Conservation (phyloP, 345 rosid species). For the Aurinia saxatilis region DNA sequence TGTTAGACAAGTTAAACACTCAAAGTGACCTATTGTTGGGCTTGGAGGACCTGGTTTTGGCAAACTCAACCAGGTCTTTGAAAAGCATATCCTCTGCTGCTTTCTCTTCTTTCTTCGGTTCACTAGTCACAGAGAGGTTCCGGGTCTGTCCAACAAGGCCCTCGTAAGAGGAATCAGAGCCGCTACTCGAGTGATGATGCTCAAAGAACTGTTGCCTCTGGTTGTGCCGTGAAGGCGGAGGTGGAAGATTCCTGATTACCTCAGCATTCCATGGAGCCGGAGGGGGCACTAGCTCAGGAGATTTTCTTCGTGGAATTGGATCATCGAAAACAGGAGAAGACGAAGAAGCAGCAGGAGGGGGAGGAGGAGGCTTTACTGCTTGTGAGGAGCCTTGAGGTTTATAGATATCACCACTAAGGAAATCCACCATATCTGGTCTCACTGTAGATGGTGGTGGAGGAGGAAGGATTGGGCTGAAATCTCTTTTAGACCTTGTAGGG, state of each 20-base stretch:
- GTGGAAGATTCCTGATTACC: slow-evolving; percentile 46
- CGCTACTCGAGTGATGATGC: slow-evolving; percentile 42
- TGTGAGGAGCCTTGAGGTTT: slow-evolving; percentile 43
- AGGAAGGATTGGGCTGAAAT: slow-evolving; percentile 51
- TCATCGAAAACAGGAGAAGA: slow-evolving; percentile 12
- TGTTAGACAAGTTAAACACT: slow-evolving; percentile 23
- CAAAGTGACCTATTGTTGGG: slow-evolving; percentile 43
- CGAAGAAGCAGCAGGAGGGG: background rate
- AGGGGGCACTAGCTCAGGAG: slow-evolving; percentile 45
- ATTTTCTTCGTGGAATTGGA: slow-evolving; percentile 13
- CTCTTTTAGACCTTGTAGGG: slow-evolving; percentile 56
- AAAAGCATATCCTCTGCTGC: slow-evolving; percentile 78
- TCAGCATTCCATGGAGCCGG: slow-evolving; percentile 60
- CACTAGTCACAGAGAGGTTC: slow-evolving; percentile 40
- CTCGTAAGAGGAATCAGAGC: slow-evolving; percentile 51
- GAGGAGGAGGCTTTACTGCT: slow-evolving; percentile 17
- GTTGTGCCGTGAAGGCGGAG: slow-evolving; percentile 72
- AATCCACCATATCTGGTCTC: slow-evolving; percentile 52
- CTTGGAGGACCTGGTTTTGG: slow-evolving; percentile 72
- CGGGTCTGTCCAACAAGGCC: slow-evolving; percentile 55
- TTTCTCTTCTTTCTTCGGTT: slow-evolving; percentile 43
- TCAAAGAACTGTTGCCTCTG: slow-evolving; percentile 81
- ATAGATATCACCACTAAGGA: slow-evolving; percentile 82
- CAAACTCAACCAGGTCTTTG: slow-evolving; percentile 82
- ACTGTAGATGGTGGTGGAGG: slow-evolving; percentile 77